Conservation (phyloP, 805 yeast genomes). For the Danielia reshetovae region DNA sequence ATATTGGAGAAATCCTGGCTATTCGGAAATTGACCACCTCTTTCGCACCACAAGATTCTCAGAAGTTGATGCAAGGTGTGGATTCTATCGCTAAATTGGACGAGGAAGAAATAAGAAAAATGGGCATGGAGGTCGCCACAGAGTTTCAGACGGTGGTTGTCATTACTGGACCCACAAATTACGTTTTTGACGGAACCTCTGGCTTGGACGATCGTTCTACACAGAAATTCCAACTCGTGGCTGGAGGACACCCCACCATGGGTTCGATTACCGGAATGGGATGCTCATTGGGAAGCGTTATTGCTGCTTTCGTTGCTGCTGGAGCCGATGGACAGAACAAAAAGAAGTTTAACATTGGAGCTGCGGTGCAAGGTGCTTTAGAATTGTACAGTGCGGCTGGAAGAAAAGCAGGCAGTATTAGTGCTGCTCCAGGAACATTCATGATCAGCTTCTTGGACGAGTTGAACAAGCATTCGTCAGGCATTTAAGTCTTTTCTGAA, state of each 20-base stretch:
- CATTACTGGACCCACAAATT: conserved; percentile 54
- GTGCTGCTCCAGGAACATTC: conserved; percentile 55
- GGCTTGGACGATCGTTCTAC: too few species aligned
- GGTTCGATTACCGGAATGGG: conserved; percentile 77
- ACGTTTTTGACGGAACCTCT: conserved; percentile 18
- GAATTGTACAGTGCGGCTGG: conserved; percentile 61
- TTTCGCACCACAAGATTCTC: conserved; percentile 3
- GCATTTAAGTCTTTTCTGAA: too few species aligned
- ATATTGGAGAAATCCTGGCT: conserved; percentile 77
- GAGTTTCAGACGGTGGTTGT: conserved; percentile 60
- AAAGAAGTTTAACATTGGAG: conserved; percentile 25
- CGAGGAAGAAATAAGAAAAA: conserved; percentile 35
- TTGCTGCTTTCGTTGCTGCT: conserved; percentile 56
- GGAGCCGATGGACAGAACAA: conserved; percentile 21
- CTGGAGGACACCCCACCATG: conserved; percentile 63
- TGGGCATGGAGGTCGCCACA: conserved; percentile 42
- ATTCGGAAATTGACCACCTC: conserved; percentile 35
- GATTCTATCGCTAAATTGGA: conserved; percentile 41
- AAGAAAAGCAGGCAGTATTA: conserved; percentile 39
- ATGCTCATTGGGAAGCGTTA: conserved; percentile 72
- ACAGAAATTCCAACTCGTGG: conserved; percentile 24
- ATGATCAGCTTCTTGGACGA: conserved; percentile 44
- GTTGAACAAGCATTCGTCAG: too few species aligned
- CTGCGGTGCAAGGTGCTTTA: conserved; percentile 54
- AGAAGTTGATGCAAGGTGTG: conserved; percentile 62